Conservation (phyloP, 495 filamentous ascomycete species). For the Aspergillus nidulans region DNA sequence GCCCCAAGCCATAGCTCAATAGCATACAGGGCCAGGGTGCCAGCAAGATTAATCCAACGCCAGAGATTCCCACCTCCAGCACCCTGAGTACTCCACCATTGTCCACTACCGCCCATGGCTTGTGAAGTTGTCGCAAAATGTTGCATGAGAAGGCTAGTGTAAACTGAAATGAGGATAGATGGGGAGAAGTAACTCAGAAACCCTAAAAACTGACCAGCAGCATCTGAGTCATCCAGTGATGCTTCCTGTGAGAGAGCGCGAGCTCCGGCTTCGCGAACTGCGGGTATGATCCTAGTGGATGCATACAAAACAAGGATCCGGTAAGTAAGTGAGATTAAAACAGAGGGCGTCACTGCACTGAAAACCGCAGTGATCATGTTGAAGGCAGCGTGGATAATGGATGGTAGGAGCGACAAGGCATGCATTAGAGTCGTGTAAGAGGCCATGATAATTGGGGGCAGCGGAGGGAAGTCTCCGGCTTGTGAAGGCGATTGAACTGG, state of each 20-base stretch:
- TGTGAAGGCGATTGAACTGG: constrained; percentile 46
- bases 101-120: constrained; percentile 56
- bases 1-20: constrained; percentile 82
- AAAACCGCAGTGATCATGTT: constrained; percentile 85
- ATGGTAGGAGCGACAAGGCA: constrained; percentile 75
- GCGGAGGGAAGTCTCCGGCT: constrained; percentile 79
- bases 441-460: constrained; percentile 98
- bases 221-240: constrained; percentile 78
- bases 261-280: constrained; percentile 79
- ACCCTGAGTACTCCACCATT: constrained; percentile 82
- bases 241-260: constrained; percentile 77
- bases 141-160: constrained; percentile 94
- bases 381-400: constrained; percentile 76
- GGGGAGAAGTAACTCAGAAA: constrained; percentile 90
- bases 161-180: constrained; percentile 86
- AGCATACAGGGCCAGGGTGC: constrained; percentile 83
- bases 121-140: constrained; percentile 75
- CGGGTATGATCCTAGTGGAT: constrained; percentile 92
- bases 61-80: constrained; percentile 79
- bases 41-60: constrained; percentile 87
- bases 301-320: constrained; percentile 92
- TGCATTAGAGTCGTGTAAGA: constrained; percentile 89
- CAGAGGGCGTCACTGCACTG: constrained; percentile 88
- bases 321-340: constrained; percentile 90
- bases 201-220: constrained; percentile 69